A percentile compares a stretch with the other conserved stretches of the same genome.
phyloP scores from a whole-genome alignment of 2,329 filamentous ascomycete genomes.

The Ophiocordyceps camponoti-floridani region DNA sequence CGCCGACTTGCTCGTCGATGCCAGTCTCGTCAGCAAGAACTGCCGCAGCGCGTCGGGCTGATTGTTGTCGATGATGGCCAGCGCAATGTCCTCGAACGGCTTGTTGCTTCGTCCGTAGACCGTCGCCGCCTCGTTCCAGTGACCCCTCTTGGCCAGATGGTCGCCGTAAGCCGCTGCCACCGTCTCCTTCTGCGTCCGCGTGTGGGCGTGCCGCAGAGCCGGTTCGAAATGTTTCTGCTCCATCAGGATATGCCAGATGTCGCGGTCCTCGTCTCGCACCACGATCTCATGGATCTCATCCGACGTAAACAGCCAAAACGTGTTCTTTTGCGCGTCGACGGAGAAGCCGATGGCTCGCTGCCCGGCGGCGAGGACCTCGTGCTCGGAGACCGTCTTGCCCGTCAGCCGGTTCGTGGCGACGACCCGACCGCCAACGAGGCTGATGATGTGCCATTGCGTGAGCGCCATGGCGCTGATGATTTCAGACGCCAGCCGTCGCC shows the following conservation, averaged over 20 bases:
- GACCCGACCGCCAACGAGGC: conserved; percentile 64
- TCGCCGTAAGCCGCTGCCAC: conserved; percentile 88
- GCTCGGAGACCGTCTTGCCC: conserved; percentile 72
- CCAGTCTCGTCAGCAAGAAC: conserved; percentile 73
- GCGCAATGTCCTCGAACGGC: conserved; percentile 86
- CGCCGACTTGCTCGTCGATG: conserved; percentile 62
- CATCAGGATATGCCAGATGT: conserved; percentile 91
- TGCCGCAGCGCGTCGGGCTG: conserved; percentile 82
- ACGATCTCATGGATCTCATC: conserved; percentile 90
- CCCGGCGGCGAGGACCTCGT: conserved; percentile 63
- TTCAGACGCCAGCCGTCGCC: conserved; percentile 49
- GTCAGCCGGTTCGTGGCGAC: conserved; percentile 78
- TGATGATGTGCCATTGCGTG: conserved; percentile 85
- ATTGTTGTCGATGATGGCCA: conserved; percentile 75
- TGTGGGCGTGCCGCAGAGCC: conserved; percentile 71
- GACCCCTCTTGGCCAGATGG: conserved; percentile 62
- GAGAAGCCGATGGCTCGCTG: conserved; percentile 71
- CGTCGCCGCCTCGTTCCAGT: conserved; percentile 69
- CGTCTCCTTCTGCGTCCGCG: conserved; percentile 66
- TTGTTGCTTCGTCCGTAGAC: conserved; percentile 94
- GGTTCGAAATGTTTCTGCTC: conserved; percentile 74
- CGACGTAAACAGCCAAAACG: conserved; percentile 88
- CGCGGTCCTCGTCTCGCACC: conserved; percentile 73
- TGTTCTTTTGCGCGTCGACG: conserved; percentile 85
- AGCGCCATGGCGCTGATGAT: conserved; percentile 64